Percentiles rank a stretch among this genome's conserved stretches.
These are phyloP conservation scores for Lipomyces kockii DNA, from an alignment of 805 yeast species.

Conservation along the genomic window DNA sequence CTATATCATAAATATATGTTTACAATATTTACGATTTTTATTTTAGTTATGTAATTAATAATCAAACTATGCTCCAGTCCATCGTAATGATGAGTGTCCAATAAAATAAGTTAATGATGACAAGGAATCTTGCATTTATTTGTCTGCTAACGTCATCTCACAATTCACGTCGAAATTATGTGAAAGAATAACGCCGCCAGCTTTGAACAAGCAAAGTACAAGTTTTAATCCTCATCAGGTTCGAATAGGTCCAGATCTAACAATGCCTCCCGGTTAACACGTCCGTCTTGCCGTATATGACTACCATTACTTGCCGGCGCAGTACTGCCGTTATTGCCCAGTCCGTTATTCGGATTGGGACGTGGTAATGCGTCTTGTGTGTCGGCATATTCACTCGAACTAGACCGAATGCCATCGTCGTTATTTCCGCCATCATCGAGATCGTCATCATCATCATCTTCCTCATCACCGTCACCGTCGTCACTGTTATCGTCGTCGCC, in stretches of 20 bases:
- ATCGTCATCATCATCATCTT: slow-evolving; percentile 2
- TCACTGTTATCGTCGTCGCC: slow-evolving; percentile 5
- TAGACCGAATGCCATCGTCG: not conserved
- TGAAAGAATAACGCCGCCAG: too few relatives aligned
- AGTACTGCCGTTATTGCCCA: slow-evolving; percentile 3
- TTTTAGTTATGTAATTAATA: not conserved
- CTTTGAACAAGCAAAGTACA: not conserved
- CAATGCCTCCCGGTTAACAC: slow-evolving; percentile 21
- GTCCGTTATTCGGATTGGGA: slow-evolving; percentile 22
- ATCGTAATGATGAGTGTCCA: too few relatives aligned
- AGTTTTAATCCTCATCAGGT: slow-evolving; percentile 46
- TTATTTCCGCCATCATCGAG: slow-evolving; percentile 10
- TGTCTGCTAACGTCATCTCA: too few relatives aligned
- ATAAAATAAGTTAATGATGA: too few relatives aligned
- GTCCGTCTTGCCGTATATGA: not conserved
- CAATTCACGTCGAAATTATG: too few relatives aligned
- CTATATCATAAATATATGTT: too few relatives aligned
- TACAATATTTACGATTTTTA: too few relatives aligned
- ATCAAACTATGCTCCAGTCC: not conserved
- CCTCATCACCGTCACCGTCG: slow-evolving; percentile 12
- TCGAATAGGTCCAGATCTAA: slow-evolving; percentile 46
- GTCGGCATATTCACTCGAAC: not conserved
- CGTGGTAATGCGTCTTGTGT: slow-evolving; percentile 1
- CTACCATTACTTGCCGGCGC: slow-evolving; percentile 16
- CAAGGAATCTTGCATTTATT: too few relatives aligned